phyloP scores from a whole-genome alignment of 192 early-diverging fungal genomes.

The Linnemannia schmuckeri region DNA sequence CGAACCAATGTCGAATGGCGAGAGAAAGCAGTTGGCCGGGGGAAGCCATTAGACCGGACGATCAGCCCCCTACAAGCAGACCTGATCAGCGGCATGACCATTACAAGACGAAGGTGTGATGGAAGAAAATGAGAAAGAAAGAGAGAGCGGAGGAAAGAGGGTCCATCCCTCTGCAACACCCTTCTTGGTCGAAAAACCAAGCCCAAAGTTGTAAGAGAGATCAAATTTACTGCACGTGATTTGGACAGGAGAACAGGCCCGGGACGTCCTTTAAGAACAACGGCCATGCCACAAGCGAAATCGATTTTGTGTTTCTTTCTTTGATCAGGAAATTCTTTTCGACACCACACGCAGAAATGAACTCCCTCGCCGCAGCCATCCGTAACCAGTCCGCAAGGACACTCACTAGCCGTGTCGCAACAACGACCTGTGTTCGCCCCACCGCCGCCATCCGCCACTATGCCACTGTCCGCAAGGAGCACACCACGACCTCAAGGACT shows the following conservation, averaged over 20 bases:
- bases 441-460: conserved; percentile 35
- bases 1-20: not conserved
- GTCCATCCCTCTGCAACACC: not conserved
- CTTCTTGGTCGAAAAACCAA: not conserved
- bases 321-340: conserved; percentile 10
- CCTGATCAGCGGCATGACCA: conserved; percentile 15
- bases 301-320: conserved; percentile 3
- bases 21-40: not conserved
- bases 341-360: conserved; percentile 14
- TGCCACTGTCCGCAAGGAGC: conserved; percentile 46
- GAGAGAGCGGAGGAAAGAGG: not conserved
- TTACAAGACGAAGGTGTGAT: not conserved
- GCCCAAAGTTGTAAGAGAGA: not conserved
- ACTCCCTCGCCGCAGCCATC: conserved; percentile 25
- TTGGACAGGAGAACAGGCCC: not conserved
- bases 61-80: conserved; percentile 23
- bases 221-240: not conserved
- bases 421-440: conserved; percentile 16
- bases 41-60: not conserved
- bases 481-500: conserved; percentile 34
- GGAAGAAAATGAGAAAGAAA: not conserved
- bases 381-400: conserved; percentile 22
- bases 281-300: not conserved
- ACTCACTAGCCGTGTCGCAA: not conserved
- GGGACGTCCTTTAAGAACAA: not conserved